Percentiles rank a stretch among this genome's conserved stretches.
These are phyloP conservation scores for Geotrichum aggregatum DNA, from an alignment of 1,139 yeast genomes.

Conservation along the genomic window DNA sequence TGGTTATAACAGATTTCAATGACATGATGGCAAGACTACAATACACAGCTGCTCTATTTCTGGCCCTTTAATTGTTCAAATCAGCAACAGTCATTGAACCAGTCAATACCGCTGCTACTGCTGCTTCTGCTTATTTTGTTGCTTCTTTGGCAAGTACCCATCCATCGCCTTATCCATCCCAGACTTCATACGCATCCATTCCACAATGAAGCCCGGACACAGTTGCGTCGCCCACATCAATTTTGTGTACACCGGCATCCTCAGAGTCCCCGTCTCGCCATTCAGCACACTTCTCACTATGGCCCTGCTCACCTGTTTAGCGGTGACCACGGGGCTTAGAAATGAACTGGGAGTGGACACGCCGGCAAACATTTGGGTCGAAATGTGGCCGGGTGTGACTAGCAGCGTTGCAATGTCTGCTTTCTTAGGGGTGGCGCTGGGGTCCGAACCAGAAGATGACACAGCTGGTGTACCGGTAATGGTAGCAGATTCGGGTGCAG, in stretches of 20 bases:
- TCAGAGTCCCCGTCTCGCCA: slow-evolving; percentile 65
- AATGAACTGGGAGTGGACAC: slow-evolving; percentile 64
- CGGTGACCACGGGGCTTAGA: slow-evolving; percentile 74
- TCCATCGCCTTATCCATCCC: slow-evolving; percentile 6
- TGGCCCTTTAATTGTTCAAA: too few relatives aligned
- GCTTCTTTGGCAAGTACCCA: background rate
- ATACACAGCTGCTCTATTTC: too few relatives aligned
- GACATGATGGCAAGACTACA: too few relatives aligned
- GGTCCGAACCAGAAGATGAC: too few relatives aligned
- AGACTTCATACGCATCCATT: background rate
- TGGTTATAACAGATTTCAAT: too few relatives aligned
- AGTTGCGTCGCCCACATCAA: slow-evolving; percentile 30
- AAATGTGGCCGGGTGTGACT: slow-evolving; percentile 79
- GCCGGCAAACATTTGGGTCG: slow-evolving; percentile 62
- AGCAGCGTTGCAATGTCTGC: slow-evolving; percentile 63
- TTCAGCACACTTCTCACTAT: slow-evolving; percentile 52
- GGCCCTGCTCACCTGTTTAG: slow-evolving; percentile 54
- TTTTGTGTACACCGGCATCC: slow-evolving; percentile 67
- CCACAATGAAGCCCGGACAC: slow-evolving; percentile 17
- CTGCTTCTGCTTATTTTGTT: background rate
- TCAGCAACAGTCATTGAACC: background rate
- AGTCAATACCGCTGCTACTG: background rate
- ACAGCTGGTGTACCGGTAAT: too few relatives aligned
- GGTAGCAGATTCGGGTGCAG: too few relatives aligned
- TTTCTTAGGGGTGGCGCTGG: too few relatives aligned